These are phyloP conservation scores for Trichophyton rubrum DNA, from an alignment of 2,329 filamentous ascomycete genomes.

Conservation along the genomic window DNA sequence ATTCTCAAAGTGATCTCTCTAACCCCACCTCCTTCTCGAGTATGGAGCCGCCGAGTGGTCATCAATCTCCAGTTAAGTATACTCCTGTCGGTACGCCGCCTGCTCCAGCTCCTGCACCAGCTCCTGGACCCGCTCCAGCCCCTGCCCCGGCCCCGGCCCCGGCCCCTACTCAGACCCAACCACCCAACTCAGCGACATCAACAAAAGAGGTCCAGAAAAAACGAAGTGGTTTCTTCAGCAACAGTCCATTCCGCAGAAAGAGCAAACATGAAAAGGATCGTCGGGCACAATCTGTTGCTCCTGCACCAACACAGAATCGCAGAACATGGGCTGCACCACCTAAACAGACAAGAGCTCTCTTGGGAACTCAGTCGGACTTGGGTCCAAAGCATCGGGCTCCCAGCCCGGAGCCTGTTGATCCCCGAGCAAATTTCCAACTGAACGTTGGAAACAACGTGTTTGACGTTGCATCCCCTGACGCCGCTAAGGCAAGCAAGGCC, in stretches of 20 bases:
- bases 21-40: slow-evolving; percentile 82
- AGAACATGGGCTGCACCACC: slow-evolving; percentile 39
- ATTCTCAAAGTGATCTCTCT: slow-evolving; percentile 83
- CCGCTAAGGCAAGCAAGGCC: slow-evolving; percentile 30
- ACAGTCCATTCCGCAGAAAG: slow-evolving; percentile 84
- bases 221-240: slow-evolving; percentile 82
- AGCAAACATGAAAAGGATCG: slow-evolving; percentile 63
- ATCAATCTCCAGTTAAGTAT: slow-evolving; percentile 59
- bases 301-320: slow-evolving; percentile 30
- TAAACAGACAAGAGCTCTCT: background rate
- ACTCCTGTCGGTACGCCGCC: background rate
- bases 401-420: slow-evolving; percentile 75
- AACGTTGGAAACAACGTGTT: slow-evolving; percentile 96
- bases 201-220: slow-evolving; percentile 58
- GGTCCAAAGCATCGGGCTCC: slow-evolving; percentile 23
- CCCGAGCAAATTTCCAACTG: slow-evolving; percentile 79
- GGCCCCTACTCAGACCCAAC: slow-evolving; percentile 15
- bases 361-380: slow-evolving; percentile 14
- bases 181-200: slow-evolving; percentile 36
- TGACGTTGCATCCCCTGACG: slow-evolving; percentile 68
- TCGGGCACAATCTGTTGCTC: slow-evolving; percentile 22
- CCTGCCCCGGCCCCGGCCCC: slow-evolving; percentile 19
- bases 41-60: slow-evolving; percentile 62
- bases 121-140: background rate
- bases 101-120: background rate